phyloP scores from a whole-genome alignment of 345 rosid genomes.

The Arabis alpina region DNA sequence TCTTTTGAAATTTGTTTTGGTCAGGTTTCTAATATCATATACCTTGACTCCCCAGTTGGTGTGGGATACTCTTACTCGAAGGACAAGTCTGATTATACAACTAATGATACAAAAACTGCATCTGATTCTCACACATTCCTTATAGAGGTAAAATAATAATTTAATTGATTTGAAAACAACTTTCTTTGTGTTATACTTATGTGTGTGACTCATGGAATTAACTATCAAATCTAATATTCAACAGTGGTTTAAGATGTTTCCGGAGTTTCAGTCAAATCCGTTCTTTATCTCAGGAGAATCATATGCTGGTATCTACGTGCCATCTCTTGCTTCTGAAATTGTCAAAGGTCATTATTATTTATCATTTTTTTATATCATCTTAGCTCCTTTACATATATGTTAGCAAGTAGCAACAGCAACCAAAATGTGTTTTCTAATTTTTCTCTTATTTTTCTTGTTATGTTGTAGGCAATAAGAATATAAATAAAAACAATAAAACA shows the following conservation, averaged over 20 bases:
- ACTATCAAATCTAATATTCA: conserved; percentile 2
- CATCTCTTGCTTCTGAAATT: conserved; percentile 77
- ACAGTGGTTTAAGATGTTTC: conserved; percentile 87
- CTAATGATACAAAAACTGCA: conserved; percentile 72
- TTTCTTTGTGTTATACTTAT: background rate
- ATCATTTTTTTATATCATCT: background rate
- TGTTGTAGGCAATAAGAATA: conserved; percentile 58
- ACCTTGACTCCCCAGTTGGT: conserved; percentile 90
- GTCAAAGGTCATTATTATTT: conserved; percentile 55
- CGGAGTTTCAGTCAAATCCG: conserved; percentile 79
- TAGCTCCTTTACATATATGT: conserved; percentile 4
- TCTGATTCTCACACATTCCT: conserved; percentile 71
- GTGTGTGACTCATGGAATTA: background rate
- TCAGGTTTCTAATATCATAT: conserved; percentile 80
- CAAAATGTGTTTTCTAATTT: background rate
- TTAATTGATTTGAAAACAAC: background rate
- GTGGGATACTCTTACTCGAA: conserved; percentile 84
- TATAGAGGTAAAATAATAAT: conserved; percentile 55
- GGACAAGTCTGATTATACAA: conserved; percentile 55
- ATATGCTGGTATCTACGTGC: conserved; percentile 89
- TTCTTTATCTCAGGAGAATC: conserved; percentile 92
- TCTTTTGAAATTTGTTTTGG: background rate
- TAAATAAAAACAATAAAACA: background rate
- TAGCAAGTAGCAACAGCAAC: background rate
- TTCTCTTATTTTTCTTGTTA: background rate